phyloP scores from a whole-genome alignment of 169 alveolate species.

The Plasmodium vivax region DNA sequence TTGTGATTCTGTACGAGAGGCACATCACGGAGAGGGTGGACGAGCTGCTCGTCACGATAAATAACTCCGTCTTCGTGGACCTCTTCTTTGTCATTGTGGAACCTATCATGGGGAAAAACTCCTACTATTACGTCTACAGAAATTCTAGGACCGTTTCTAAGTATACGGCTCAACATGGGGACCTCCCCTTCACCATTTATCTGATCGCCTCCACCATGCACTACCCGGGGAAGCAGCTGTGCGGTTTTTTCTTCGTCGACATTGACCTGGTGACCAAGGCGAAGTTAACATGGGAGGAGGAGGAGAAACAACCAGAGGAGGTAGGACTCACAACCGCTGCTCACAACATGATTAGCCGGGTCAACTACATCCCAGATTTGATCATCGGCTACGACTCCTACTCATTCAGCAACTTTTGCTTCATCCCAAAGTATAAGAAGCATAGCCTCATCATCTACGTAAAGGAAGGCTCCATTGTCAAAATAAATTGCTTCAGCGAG shows the following conservation, averaged over 20 bases:
- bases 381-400: constrained; percentile 50
- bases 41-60: constrained; percentile 21
- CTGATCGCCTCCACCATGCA: constrained; percentile 9
- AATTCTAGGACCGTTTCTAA: background rate
- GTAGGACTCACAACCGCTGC: background rate
- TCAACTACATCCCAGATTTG: constrained; percentile 23
- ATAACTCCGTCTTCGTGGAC: constrained; percentile 13
- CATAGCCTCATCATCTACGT: constrained; percentile 27
- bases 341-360: background rate
- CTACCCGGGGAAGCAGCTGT: background rate
- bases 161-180: background rate
- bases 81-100: constrained; percentile 28
- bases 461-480: constrained; percentile 13
- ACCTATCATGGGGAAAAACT: background rate
- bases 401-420: constrained; percentile 18
- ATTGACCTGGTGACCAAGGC: constrained; percentile 13
- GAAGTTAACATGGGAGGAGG: background rate
- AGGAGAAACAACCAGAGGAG: background rate
- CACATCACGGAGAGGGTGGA: background rate
- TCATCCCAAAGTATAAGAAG: constrained; percentile 14
- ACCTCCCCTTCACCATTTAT: background rate
- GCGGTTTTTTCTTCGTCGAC: constrained; percentile 62
- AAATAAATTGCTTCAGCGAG: constrained; percentile 53
- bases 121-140: constrained; percentile 24
- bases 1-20: constrained; percentile 26